Evolutionary conservation across 75 land plant genomes (phyloP).

Genomic region (Selaginella moellendorffii): DNA sequence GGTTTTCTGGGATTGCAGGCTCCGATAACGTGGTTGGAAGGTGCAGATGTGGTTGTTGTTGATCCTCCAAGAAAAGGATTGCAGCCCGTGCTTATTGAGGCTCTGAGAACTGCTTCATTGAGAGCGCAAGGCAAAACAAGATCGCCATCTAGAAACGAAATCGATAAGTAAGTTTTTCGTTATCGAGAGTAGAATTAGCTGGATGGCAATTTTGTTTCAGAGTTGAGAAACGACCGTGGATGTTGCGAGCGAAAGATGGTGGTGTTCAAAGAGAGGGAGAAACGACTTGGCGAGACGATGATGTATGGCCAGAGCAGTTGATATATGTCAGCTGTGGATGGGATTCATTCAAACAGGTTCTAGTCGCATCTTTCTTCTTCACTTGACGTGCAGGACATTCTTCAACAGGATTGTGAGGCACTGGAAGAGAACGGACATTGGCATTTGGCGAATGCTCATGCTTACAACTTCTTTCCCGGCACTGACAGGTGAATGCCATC

Average conservation of each 20-base stretch:
- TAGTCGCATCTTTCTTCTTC: not conserved
- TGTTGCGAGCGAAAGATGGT: conserved; percentile 61
- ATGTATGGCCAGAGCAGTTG: conserved; percentile 59
- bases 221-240: conserved; percentile 94
- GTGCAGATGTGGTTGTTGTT: conserved; percentile 61
- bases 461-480: conserved; percentile 96
- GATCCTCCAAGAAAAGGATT: conserved; percentile 99
- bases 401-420: conserved; percentile 73
- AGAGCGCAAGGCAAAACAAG: conserved; percentile 25
- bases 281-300: conserved; percentile 27
- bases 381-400: no score
- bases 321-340: conserved; percentile 99
- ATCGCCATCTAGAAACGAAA: conserved; percentile 13
- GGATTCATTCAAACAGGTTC: conserved; percentile 95
- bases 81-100: conserved; percentile 47
- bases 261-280: conserved; percentile 33
- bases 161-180: conserved; percentile 14
- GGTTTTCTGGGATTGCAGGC: no score
- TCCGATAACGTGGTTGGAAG: no score
- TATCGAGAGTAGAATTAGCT: conserved; percentile 7
- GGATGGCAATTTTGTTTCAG: no score
- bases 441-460: conserved; percentile 78
- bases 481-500: conserved; percentile 57
- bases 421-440: conserved; percentile 52
- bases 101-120: conserved; percentile 35